phyloP scores from a whole-genome alignment of 148 eudicot genomes.

The Fagopyrum esculentum region DNA sequence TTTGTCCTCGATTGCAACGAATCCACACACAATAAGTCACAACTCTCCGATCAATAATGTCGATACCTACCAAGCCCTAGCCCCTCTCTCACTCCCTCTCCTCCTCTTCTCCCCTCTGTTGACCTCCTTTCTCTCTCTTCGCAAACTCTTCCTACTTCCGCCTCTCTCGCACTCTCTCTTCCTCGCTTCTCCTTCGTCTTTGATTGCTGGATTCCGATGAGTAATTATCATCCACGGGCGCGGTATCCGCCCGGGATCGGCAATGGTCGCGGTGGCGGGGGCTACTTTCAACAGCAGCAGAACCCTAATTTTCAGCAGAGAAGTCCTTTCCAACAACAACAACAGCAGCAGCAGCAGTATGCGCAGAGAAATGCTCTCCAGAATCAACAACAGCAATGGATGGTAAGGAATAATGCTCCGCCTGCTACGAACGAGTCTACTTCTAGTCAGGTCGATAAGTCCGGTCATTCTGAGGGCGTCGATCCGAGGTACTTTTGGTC shows the following conservation, averaged over 20 bases:
- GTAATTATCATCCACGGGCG: conserved; percentile 19
- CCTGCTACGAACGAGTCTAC: conserved; percentile 5
- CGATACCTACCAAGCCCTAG: conserved; percentile 3
- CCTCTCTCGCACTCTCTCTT: neutral
- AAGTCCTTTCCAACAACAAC: conserved; percentile 25
- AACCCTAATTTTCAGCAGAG: conserved; percentile 50
- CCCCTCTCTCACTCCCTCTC: neutral
- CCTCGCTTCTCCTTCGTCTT: neutral
- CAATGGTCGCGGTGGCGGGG: conserved; percentile 41
- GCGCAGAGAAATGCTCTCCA: conserved; percentile 33
- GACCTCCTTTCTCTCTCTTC: neutral
- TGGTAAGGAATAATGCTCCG: conserved; percentile 29
- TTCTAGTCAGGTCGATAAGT: conserved; percentile 1
- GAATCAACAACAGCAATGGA: conserved; percentile 33
- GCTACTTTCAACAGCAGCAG: conserved; percentile 22
- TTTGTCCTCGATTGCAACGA: neutral
- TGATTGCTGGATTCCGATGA: conserved; percentile 18
- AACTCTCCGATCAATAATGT: neutral
- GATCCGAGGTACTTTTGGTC: conserved; percentile 12
- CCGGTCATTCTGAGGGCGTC: conserved; percentile 5
- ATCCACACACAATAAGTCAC: neutral
- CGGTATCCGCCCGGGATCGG: conserved; percentile 79
- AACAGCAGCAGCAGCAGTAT: conserved; percentile 28
- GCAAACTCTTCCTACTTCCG: neutral
- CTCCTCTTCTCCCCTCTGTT: neutral